A percentile compares a stretch with the other conserved stretches of the same genome.
These are phyloP conservation scores for Trichoderma sp. DNA, from an alignment of 2,329 filamentous ascomycete genomes.

Conservation along the genomic window DNA sequence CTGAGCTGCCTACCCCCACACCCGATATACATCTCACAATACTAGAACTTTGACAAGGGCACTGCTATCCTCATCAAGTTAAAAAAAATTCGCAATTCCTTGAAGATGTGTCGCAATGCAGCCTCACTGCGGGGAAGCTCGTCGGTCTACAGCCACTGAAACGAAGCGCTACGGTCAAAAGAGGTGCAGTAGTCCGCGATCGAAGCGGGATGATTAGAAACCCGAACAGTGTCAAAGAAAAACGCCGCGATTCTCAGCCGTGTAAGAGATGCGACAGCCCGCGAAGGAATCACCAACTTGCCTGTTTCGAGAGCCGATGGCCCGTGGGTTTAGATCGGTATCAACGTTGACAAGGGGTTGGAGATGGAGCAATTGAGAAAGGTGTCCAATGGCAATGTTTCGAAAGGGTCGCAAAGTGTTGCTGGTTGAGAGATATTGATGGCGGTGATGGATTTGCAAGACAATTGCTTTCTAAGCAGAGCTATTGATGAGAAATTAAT, in stretches of 20 bases:
- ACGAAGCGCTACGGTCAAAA: neutral
- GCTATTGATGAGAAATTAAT: neutral
- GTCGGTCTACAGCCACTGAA: neutral
- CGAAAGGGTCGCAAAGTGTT: neutral
- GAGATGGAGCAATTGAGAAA: neutral
- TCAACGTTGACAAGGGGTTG: neutral
- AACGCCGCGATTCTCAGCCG: neutral
- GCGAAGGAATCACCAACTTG: neutral
- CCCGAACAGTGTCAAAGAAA: neutral
- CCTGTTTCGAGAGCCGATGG: neutral
- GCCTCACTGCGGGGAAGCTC: neutral
- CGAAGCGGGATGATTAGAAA: neutral
- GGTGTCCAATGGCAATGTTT: neutral
- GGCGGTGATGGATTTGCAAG: neutral
- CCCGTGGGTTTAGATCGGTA: neutral
- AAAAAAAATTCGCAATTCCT: conserved; percentile 1
- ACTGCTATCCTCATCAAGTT: neutral
- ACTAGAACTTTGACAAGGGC: neutral
- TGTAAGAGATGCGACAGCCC: neutral
- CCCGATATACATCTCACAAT: neutral
- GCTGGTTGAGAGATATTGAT: neutral
- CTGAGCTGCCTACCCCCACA: neutral
- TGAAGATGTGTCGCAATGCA: neutral
- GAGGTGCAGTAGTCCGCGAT: neutral
- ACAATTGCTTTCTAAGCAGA: neutral